A percentile compares a stretch with the other conserved stretches of the same genome.
These are phyloP conservation scores for Magnaporthiopsis poae DNA, from an alignment of 2,329 filamentous ascomycete genomes.

Conservation along the genomic window DNA sequence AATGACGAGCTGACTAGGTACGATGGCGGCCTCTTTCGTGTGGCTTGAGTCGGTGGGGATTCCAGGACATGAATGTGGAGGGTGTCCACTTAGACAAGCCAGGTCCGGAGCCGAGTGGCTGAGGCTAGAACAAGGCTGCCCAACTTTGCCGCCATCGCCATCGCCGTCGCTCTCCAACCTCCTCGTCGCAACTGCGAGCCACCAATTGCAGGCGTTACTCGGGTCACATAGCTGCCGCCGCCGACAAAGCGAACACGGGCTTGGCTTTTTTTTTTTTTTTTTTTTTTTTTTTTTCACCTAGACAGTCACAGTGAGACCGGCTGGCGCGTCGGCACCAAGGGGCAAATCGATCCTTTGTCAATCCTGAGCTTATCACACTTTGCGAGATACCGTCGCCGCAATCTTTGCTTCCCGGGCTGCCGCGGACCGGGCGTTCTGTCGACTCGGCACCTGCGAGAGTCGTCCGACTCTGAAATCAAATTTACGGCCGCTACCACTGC, in stretches of 20 bases:
- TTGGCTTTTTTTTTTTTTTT: not conserved
- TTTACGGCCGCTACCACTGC: not conserved
- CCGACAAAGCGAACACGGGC: not conserved
- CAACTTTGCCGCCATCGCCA: not conserved
- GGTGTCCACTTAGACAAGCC: not conserved
- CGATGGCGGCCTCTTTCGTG: not conserved
- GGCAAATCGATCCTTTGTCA: not conserved
- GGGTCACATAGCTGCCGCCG: not conserved
- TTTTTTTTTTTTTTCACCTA: not conserved
- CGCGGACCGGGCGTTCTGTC: not conserved
- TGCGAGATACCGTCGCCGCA: not conserved
- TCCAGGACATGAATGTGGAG: not conserved
- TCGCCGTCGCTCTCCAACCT: not conserved
- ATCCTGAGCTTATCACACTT: not conserved
- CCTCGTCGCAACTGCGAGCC: not conserved
- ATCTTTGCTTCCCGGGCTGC: not conserved
- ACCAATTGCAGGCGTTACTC: not conserved
- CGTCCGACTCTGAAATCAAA: not conserved
- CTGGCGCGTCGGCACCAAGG: not conserved
- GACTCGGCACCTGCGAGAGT: not conserved
- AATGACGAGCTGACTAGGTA: no score
- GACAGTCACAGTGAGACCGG: not conserved
- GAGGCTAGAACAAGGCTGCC: not conserved
- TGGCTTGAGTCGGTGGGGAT: not conserved
- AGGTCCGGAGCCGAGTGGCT: not conserved